These are phyloP conservation scores for Fusarium cyanostomum DNA, from an alignment of 2,329 filamentous ascomycete genomes.

Conservation along the genomic window DNA sequence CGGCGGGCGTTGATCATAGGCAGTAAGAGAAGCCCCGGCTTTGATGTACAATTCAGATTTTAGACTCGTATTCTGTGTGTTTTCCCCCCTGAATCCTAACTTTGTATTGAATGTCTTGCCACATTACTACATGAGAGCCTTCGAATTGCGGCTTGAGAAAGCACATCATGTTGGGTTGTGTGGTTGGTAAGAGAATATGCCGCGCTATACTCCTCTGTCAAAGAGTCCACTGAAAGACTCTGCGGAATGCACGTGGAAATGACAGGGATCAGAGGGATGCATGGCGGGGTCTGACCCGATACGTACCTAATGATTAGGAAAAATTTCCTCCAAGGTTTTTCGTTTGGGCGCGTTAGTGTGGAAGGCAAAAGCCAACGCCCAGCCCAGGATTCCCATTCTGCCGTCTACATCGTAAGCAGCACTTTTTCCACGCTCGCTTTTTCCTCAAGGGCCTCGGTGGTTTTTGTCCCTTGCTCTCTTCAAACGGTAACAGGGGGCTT, in stretches of 20 bases:
- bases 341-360: not conserved
- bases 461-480: conserved; percentile 30
- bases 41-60: conserved; percentile 19
- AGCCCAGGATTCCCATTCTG: conserved; percentile 28
- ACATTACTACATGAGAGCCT: not conserved
- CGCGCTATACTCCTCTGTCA: too few species aligned
- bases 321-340: conserved; percentile 28
- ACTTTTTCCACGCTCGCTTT: conserved; percentile 36
- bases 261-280: conserved; percentile 16
- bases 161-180: not conserved
- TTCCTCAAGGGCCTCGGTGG: conserved; percentile 40
- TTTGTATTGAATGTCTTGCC: too few species aligned
- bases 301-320: conserved; percentile 30
- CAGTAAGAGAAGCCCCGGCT: conserved; percentile 7
- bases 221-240: conserved; percentile 22
- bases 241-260: conserved; percentile 39
- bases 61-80: conserved; percentile 5
- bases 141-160: not conserved
- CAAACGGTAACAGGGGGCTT: conserved; percentile 5
- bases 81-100: not conserved
- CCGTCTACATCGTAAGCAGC: conserved; percentile 36
- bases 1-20: conserved; percentile 21
- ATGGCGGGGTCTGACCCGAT: conserved; percentile 33
- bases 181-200: not conserved
- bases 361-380: conserved; percentile 11